phyloP scores from a whole-genome alignment of 129 eudicot species.

The Rutidosis leptorrhynchoides region DNA sequence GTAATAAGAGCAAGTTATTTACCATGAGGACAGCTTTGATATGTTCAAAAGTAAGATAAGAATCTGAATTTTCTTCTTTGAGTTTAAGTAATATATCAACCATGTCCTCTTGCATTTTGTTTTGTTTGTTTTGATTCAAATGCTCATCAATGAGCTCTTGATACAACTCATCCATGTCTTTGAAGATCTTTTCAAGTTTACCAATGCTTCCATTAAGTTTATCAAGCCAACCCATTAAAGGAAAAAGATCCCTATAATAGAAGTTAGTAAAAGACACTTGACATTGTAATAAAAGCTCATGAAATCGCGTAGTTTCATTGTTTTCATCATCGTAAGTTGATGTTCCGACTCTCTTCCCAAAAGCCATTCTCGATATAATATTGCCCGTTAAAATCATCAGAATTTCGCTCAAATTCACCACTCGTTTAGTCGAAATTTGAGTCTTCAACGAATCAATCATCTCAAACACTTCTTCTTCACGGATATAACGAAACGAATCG shows the following conservation, averaged over 20 bases:
- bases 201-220: too few relatives aligned
- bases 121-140: background rate
- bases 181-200: slow-evolving; percentile 27
- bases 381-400: slow-evolving; percentile 28
- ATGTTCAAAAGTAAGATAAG: slow-evolving; percentile 33
- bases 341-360: slow-evolving; percentile 32
- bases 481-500: slow-evolving; percentile 31
- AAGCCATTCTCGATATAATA: slow-evolving; percentile 31
- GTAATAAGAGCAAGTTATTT: background rate
- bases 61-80: slow-evolving; percentile 14
- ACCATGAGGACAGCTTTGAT: slow-evolving; percentile 48
- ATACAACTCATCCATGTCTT: slow-evolving; percentile 32
- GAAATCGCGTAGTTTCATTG: slow-evolving; percentile 5
- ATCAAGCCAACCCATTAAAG: slow-evolving; percentile 46
- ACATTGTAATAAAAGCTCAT: slow-evolving; percentile 18
- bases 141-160: slow-evolving; percentile 40
- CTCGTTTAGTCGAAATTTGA: background rate
- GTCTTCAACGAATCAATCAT: slow-evolving; percentile 27
- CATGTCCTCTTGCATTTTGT: slow-evolving; percentile 23
- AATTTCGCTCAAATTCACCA: slow-evolving; percentile 26
- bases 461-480: slow-evolving; percentile 35
- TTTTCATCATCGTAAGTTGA: slow-evolving; percentile 1
- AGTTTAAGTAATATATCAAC: slow-evolving; percentile 37
- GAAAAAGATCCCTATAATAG: slow-evolving; percentile 37
- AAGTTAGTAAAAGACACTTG: slow-evolving; percentile 25